These are phyloP conservation scores for Coemansia sp. DNA, from an alignment of 192 early-diverging fungal species.

Conservation along the genomic window DNA sequence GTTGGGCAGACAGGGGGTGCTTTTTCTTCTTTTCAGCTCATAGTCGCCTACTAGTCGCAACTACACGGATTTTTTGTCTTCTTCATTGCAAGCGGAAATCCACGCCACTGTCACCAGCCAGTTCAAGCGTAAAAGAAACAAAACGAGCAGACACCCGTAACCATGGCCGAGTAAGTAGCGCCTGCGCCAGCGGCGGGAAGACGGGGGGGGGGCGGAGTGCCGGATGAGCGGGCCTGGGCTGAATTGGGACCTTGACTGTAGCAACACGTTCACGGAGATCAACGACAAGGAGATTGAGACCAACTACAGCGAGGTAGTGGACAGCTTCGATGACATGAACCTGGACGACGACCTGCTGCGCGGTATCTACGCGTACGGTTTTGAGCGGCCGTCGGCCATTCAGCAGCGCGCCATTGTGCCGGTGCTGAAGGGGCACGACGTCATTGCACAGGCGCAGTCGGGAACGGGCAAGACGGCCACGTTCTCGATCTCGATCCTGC, in stretches of 20 bases:
- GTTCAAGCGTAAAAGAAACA: no score
- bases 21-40: conserved; percentile 22
- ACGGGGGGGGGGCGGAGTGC: no score
- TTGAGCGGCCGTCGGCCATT: conserved; percentile 94
- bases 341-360: conserved; percentile 85
- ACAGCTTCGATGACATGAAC: conserved; percentile 95
- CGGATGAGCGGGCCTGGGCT: neutral
- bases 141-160: conserved; percentile 10
- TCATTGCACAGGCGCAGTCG: conserved; percentile 99
- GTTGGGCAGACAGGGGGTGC: no score
- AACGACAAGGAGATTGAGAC: conserved; percentile 57
- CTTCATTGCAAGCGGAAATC: no score
- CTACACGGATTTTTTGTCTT: no score
- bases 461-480: conserved; percentile 99
- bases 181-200: neutral
- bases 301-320: conserved; percentile 93
- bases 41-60: no score
- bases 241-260: no score
- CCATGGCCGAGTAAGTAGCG: conserved; percentile 49
- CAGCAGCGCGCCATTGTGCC: conserved; percentile 96
- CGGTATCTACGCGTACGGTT: conserved; percentile 98
- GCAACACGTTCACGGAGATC: neutral
- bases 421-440: conserved; percentile 91
- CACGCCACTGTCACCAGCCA: no score
- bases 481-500: conserved; percentile 98